These are phyloP conservation scores for Fusarium nelsonii DNA, from an alignment of 2,329 filamentous ascomycete genomes.

Conservation along the genomic window DNA sequence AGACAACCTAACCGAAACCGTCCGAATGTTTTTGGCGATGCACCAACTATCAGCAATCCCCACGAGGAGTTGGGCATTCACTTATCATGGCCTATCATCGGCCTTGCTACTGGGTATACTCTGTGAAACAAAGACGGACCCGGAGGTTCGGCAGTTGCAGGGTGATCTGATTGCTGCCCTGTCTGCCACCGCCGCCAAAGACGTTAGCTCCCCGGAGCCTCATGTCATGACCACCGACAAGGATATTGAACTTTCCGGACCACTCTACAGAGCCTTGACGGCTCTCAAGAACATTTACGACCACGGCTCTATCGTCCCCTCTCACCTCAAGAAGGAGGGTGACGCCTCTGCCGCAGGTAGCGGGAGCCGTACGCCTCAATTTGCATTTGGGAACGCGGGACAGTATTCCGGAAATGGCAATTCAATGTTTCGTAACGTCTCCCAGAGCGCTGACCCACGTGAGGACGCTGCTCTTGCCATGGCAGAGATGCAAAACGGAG, in stretches of 20 bases:
- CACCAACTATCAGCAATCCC: conserved; percentile 75
- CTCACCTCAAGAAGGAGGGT: conserved; percentile 63
- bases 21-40: conserved; percentile 77
- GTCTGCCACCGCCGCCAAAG: conserved; percentile 73
- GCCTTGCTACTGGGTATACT: conserved; percentile 73
- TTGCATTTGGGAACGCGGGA: conserved; percentile 44
- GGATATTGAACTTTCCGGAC: conserved; percentile 72
- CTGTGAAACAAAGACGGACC: conserved; percentile 72
- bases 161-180: conserved; percentile 73
- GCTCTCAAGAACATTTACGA: conserved; percentile 76
- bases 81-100: conserved; percentile 75
- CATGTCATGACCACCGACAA: conserved; percentile 68
- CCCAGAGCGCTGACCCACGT: conserved; percentile 62
- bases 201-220: conserved; percentile 65
- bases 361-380: conserved; percentile 59
- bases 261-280: conserved; percentile 69
- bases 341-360: conserved; percentile 61
- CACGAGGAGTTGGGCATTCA: conserved; percentile 76
- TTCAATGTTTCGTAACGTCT: conserved; percentile 46
- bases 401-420: conserved; percentile 43
- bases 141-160: conserved; percentile 72
- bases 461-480: conserved; percentile 73
- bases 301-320: conserved; percentile 69
- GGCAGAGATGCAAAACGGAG: conserved; percentile 72
- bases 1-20: conserved; percentile 72